phyloP scores from a whole-genome alignment of 768 basidiomycete genomes.

The Auricularia cornea region DNA sequence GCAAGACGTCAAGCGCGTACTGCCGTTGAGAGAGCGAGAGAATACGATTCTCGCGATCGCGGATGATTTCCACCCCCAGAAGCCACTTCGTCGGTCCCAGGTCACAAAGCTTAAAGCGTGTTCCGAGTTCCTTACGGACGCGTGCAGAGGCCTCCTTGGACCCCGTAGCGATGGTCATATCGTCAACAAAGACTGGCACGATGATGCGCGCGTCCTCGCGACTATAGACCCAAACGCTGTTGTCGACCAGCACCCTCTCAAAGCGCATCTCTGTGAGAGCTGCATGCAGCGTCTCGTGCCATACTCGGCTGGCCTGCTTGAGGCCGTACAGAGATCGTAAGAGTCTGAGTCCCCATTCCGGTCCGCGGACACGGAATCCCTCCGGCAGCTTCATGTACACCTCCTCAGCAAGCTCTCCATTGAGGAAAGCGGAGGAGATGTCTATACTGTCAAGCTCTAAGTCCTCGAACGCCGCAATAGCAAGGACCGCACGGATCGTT shows the following conservation, averaged over 20 bases:
- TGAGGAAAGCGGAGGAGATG: slow-evolving; percentile 9
- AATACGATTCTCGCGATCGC: background rate
- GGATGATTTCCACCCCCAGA: slow-evolving; percentile 9
- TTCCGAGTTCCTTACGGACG: background rate
- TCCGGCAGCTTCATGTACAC: slow-evolving; percentile 23
- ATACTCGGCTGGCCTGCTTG: slow-evolving; percentile 27
- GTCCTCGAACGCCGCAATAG: slow-evolving; percentile 9
- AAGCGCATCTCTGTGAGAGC: slow-evolving; percentile 15
- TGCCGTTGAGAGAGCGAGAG: slow-evolving; percentile 7
- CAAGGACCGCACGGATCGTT: too few species aligned
- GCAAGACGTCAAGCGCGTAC: slow-evolving; percentile 6
- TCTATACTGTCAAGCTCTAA: slow-evolving; percentile 11
- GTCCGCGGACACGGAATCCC: slow-evolving; percentile 15
- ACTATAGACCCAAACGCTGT: background rate
- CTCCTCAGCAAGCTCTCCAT: too few species aligned
- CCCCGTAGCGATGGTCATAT: background rate
- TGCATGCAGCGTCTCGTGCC: slow-evolving; percentile 22
- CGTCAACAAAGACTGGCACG: too few species aligned
- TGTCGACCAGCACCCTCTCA: background rate
- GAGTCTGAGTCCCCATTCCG: background rate
- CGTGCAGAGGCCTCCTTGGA: background rate
- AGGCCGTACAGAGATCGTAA: slow-evolving; percentile 30
- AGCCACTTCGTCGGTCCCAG: slow-evolving; percentile 2
- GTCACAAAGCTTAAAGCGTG: slow-evolving; percentile 1
- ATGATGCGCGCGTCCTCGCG: background rate